Evolutionary conservation across 1,139 yeast genomes (phyloP).

Genomic region (Pichia sp.): DNA sequence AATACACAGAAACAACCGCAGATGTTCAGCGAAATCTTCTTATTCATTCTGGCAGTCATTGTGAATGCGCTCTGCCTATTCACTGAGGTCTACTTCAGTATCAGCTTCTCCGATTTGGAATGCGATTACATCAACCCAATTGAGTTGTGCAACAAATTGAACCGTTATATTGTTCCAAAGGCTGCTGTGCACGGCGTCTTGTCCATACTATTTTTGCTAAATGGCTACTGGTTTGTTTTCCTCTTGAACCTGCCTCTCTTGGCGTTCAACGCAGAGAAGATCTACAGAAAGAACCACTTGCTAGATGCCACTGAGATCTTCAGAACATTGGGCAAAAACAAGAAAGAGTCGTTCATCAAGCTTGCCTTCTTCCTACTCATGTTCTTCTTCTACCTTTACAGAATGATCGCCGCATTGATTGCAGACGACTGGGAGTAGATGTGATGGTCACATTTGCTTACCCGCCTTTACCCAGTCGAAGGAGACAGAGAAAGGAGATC

Average conservation of each 20-base stretch:
- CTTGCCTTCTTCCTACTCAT: conserved; percentile 85
- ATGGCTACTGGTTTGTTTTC: conserved; percentile 93
- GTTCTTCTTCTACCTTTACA: conserved; percentile 93
- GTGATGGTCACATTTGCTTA: not conserved
- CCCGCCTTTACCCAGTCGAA: not conserved
- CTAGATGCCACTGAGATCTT: conserved; percentile 98
- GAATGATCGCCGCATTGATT: conserved; percentile 94
- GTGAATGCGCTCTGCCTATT: conserved; percentile 84
- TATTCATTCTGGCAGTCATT: conserved; percentile 80
- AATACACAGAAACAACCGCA: not conserved
- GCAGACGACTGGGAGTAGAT: conserved; percentile 44
- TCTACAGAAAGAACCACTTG: conserved; percentile 69
- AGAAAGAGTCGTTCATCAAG: conserved; percentile 86
- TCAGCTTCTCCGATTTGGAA: conserved; percentile 89
- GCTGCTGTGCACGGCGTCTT: conserved; percentile 78
- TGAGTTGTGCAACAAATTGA: conserved; percentile 89
- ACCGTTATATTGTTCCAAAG: conserved; percentile 87
- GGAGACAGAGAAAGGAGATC: not conserved
- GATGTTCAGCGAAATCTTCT: conserved; percentile 39
- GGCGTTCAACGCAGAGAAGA: conserved; percentile 75
- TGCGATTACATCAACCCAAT: conserved; percentile 96
- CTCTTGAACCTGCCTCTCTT: conserved; percentile 80
- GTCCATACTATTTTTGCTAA: conserved; percentile 67
- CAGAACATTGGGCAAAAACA: conserved; percentile 88
- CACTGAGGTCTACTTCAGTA: conserved; percentile 87